Evolutionary conservation across 805 yeast species (phyloP), one percentile per base, ranked within the genome.

Genomic region (Kluyveromyces nonfermentans): DNA sequence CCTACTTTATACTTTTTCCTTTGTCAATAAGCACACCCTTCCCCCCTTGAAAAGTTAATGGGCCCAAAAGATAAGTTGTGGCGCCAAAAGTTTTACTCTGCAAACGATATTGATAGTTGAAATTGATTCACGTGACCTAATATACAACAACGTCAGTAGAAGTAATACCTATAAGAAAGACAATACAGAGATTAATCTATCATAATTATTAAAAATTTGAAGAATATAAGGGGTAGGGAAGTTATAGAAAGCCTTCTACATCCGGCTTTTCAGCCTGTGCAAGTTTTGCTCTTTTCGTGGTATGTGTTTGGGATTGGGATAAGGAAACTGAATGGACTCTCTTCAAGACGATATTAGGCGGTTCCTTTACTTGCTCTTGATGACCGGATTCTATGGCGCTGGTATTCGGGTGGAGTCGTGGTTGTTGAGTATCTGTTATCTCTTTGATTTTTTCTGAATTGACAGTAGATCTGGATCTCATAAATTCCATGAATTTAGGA

Each of bases 241-340:
- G n/a, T 35, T 28, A 38, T 5, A 38, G 34, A 17, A 38, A 38
- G n/a, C 41, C 41, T 19, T 38, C 41, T 14, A 38, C 47, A 7
- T 49, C 43, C 15, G 41, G 50, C 22, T 50, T 50, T 30, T 46
- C 48, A 7, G 61, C 51, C 35, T 52, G 55, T 43, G 60, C 62
- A 18, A 62, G 46, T 48, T 51, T 57, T 20, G 66, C 66, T 30
- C 66, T 55, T 40, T 60, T 62, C 15, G 57, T 50, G 38, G 52
- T 58, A 39, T 51, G 55, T 15, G 50, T 41, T 7, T 61, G 61
- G 20, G 55, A 59, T 39, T 57, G 62, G 12, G 60, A 53, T 17
- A 57, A 43, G 31, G 57, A 52, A 15, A 56, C 55, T 8, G 61
- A 57, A 35, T 51, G 59, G 1, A 54, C 55, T 12, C 57, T 43